Conservation (phyloP, 768 basidiomycete genomes). For the Tricholoma matsutake region DNA sequence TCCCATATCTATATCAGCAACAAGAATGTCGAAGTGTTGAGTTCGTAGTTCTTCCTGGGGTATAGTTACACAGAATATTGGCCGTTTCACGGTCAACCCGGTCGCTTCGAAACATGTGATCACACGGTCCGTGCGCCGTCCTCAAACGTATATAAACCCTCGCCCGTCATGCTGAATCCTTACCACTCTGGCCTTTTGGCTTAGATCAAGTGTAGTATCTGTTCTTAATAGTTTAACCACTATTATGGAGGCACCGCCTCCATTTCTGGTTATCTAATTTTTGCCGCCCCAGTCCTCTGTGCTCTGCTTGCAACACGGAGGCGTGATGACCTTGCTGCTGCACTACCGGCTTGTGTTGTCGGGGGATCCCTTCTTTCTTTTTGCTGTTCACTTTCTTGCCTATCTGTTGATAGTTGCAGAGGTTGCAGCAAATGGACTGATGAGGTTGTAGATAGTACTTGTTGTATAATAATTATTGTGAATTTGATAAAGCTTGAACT, state of each 20-base stretch:
- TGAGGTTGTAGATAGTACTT: background rate
- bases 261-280: conserved; percentile 58
- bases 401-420: conserved; percentile 5
- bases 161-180: conserved; percentile 27
- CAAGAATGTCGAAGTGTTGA: too few relatives aligned
- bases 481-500: too few relatives aligned
- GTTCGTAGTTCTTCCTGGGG: too few relatives aligned
- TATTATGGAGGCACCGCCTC: conserved; percentile 55
- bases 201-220: conserved; percentile 99
- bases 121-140: conserved; percentile 11
- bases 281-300: conserved; percentile 44
- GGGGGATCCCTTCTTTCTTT: conserved; percentile 42
- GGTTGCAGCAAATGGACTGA: conserved; percentile 16
- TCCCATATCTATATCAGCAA: too few relatives aligned
- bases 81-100: background rate
- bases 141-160: conserved; percentile 7
- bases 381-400: conserved; percentile 9
- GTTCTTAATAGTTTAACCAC: conserved; percentile 85
- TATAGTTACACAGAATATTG: too few relatives aligned
- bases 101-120: background rate
- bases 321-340: conserved; percentile 54
- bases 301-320: conserved; percentile 58
- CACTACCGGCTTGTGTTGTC: conserved; percentile 61
- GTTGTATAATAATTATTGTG: background rate
- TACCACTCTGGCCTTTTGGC: conserved; percentile 94